Evolutionary conservation across 306 rosid species (phyloP).

Genomic region (Bauhinia variegata): DNA sequence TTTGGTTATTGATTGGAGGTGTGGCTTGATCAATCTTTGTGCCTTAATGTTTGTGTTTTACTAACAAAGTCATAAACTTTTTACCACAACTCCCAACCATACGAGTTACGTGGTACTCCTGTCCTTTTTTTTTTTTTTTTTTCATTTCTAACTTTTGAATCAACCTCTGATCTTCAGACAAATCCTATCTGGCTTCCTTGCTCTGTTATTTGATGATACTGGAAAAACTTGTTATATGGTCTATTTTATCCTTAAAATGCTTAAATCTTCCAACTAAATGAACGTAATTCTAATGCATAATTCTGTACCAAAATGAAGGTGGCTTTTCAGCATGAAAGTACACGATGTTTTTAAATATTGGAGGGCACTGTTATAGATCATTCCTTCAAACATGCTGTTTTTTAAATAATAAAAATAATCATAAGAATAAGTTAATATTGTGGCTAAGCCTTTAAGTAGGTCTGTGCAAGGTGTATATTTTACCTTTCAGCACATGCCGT

Average conservation of each 20-base stretch:
- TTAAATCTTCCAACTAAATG: too few relatives aligned
- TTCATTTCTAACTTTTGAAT: neutral
- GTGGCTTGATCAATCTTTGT: constrained; percentile 22
- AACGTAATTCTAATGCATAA: too few relatives aligned
- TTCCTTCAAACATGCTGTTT: constrained; percentile 5
- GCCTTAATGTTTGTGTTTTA: neutral
- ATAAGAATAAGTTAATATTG: too few relatives aligned
- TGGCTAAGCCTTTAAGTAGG: neutral
- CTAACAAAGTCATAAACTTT: too few relatives aligned
- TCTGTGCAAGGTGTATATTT: neutral
- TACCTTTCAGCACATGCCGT: neutral
- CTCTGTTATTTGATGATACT: too few relatives aligned
- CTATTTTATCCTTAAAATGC: too few relatives aligned
- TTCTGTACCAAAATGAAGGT: too few relatives aligned
- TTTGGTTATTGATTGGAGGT: constrained; percentile 17
- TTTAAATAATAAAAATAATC: too few relatives aligned
- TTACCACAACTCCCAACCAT: too few relatives aligned
- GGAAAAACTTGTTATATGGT: too few relatives aligned
- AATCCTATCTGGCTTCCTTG: neutral
- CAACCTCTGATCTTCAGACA: neutral
- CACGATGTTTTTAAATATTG: neutral
- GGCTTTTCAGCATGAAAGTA: too few relatives aligned
- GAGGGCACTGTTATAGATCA: neutral
- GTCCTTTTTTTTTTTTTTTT: neutral
- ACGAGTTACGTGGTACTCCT: too few relatives aligned